Base-by-base conservation (phyloP, 768 basidiomycete genomes). In the Favolaschia claudopus region DNA sequence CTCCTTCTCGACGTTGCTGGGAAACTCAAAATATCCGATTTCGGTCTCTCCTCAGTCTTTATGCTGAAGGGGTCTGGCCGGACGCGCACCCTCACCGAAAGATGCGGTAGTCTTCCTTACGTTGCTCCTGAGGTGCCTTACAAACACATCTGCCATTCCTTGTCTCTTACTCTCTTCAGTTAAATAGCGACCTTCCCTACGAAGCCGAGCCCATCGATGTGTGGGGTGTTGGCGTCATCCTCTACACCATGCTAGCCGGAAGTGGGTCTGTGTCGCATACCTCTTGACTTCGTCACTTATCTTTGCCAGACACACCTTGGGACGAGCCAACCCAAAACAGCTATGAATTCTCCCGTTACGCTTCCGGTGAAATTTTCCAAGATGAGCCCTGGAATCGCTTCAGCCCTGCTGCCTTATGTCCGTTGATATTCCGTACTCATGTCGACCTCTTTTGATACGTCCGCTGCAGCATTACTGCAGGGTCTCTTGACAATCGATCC, bases 151-250 rank as follows among this genome's bases (percentile, higher is more conserved):
- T 20, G 49, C 5, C 14, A 32, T 19, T 31, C 22, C n/a, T 32
- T 14, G 1, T 24, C 4, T 15, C 37, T 5, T 10, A 24, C 24
- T 13, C 4, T 28, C 22, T 42, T 51, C 29, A 96, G 95, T 73
- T 96, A 29, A 88, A 87, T 32, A 77, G 76, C 4, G 79, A 86
- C 4, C 77, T 71, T 10, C 83, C 92, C 0, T 99, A 99, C 74
- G 73, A 86, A 14, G 97, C 95, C 2, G 94, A 97, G 56, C 95
- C 97, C 0, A 85, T 99, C 22, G 97, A 99, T 70, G 87, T 93
- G 9, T 99, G 97, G 97, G 95, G 95, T 0, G 85, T 93, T 37
- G 97, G 97, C 1, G 92, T 99, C 25, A 96, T 99, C 42, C 77
- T 99, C 1, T 99, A 92, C 70, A 92, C 96, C 0, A 77, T 99